Conservation (phyloP, 345 rosid species). For the Pugionium cornutum region DNA sequence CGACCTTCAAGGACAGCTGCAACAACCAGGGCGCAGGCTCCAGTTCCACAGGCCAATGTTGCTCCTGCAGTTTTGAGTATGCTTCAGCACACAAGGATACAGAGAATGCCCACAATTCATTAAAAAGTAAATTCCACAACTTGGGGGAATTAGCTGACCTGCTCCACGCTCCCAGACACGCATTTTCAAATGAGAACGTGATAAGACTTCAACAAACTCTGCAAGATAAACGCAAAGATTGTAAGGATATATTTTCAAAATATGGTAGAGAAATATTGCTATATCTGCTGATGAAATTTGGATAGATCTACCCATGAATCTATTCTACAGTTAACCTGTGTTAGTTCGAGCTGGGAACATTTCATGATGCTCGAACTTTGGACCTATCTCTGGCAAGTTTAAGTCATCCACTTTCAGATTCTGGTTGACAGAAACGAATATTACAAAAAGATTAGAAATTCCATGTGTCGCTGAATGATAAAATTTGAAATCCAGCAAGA, state of each 20-base stretch:
- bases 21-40: slow-evolving; percentile 96
- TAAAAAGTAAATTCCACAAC: neutral
- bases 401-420: slow-evolving; percentile 73
- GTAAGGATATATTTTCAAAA: slow-evolving; percentile 5
- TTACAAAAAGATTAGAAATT: slow-evolving; percentile 5
- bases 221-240: slow-evolving; percentile 31
- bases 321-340: slow-evolving; percentile 61
- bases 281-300: neutral
- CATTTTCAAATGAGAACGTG: slow-evolving; percentile 88
- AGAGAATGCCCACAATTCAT: neutral
- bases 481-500: slow-evolving; percentile 8
- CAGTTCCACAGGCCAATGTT: slow-evolving; percentile 97
- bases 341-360: slow-evolving; percentile 92
- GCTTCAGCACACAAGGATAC: slow-evolving; percentile 13
- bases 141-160: slow-evolving; percentile 46
- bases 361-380: slow-evolving; percentile 85
- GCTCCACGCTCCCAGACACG: slow-evolving; percentile 99
- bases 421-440: slow-evolving; percentile 45
- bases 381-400: slow-evolving; percentile 80
- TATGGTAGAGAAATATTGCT: neutral
- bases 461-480: neutral
- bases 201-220: slow-evolving; percentile 91
- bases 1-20: slow-evolving; percentile 96
- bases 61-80: slow-evolving; percentile 57
- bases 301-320: neutral